A percentile compares a stretch with the other conserved stretches of the same genome.
Conservation (phyloP, 768 basidiomycete genomes). For the Serendipita indica region DNA sequence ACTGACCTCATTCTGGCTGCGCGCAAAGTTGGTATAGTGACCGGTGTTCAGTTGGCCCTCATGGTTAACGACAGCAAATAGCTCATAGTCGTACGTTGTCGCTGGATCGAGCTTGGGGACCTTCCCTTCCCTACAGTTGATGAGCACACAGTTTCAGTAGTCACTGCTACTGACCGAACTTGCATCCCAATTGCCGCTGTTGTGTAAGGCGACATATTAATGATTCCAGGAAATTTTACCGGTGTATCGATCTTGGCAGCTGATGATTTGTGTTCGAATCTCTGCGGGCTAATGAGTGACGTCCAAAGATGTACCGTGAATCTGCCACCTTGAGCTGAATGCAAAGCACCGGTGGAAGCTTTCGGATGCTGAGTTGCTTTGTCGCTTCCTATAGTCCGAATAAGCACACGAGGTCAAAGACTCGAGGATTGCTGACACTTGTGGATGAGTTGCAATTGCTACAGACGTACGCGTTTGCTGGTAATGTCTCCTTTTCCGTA, state of each 20-base stretch:
- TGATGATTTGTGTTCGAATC: slow-evolving; percentile 77
- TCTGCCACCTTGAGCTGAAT: slow-evolving; percentile 79
- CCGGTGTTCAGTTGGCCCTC: slow-evolving; percentile 91
- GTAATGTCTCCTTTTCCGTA: slow-evolving; percentile 74
- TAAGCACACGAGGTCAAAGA: slow-evolving; percentile 8
- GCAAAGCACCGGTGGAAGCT: slow-evolving; percentile 76
- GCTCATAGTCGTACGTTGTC: slow-evolving; percentile 72
- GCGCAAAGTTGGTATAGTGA: slow-evolving; percentile 80
- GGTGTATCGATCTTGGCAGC: slow-evolving; percentile 74
- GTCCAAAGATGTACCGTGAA: background rate
- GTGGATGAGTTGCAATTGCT: slow-evolving; percentile 60
- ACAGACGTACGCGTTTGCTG: slow-evolving; percentile 71
- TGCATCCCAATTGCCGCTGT: slow-evolving; percentile 23
- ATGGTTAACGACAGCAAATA: slow-evolving; percentile 87
- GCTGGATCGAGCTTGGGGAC: slow-evolving; percentile 36
- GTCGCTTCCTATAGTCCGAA: slow-evolving; percentile 44
- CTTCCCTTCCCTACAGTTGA: background rate
- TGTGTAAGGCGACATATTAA: slow-evolving; percentile 85
- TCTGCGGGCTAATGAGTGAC: slow-evolving; percentile 30
- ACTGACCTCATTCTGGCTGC: slow-evolving; percentile 71
- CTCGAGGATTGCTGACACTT: slow-evolving; percentile 30
- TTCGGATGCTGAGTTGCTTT: slow-evolving; percentile 71
- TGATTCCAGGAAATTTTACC: slow-evolving; percentile 64
- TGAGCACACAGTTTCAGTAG: too few relatives aligned
- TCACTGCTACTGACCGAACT: background rate